phyloP scores from a whole-genome alignment of 257 asterid species.

The Gynochthodes officinalis region DNA sequence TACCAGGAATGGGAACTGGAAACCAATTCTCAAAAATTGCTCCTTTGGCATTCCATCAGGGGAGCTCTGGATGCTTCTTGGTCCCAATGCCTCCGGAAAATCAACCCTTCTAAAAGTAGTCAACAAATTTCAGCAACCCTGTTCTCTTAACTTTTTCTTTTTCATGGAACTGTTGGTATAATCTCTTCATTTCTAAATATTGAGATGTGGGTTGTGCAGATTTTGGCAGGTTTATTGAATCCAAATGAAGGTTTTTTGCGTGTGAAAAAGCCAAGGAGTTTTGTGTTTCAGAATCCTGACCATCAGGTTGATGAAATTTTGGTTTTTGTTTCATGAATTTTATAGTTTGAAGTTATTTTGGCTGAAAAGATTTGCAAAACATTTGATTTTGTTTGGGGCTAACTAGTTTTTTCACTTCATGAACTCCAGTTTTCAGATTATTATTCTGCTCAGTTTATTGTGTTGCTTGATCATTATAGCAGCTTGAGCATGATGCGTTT shows the following conservation, averaged over 20 bases:
- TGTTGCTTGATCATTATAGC: no score
- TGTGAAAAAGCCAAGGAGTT: conserved; percentile 81
- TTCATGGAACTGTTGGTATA: neutral
- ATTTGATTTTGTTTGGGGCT: neutral
- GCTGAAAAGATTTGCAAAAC: neutral
- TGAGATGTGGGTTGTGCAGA: conserved; percentile 37
- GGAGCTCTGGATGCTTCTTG: conserved; percentile 97
- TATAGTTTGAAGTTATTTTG: neutral
- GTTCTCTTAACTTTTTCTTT: neutral
- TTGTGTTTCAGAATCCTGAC: conserved; percentile 95
- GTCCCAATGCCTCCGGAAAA: conserved; percentile 95
- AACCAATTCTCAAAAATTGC: conserved; percentile 75
- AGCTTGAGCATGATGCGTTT: no score
- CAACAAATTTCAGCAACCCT: neutral
- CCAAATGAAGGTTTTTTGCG: conserved; percentile 63
- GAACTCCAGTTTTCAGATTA: neutral
- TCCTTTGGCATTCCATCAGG: conserved; percentile 74
- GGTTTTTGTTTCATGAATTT: neutral
- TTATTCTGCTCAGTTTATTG: no score
- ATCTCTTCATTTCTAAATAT: neutral
- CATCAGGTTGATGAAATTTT: conserved; percentile 61
- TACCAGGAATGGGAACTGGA: conserved; percentile 42
- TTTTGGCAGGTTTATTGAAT: conserved; percentile 80
- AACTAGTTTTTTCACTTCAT: no score
- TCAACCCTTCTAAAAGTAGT: conserved; percentile 83